Percentiles rank a stretch among this genome's conserved stretches.
These are phyloP conservation scores for Mucor racemosus DNA, from an alignment of 371 early-diverging fungal species.

Conservation along the genomic window DNA sequence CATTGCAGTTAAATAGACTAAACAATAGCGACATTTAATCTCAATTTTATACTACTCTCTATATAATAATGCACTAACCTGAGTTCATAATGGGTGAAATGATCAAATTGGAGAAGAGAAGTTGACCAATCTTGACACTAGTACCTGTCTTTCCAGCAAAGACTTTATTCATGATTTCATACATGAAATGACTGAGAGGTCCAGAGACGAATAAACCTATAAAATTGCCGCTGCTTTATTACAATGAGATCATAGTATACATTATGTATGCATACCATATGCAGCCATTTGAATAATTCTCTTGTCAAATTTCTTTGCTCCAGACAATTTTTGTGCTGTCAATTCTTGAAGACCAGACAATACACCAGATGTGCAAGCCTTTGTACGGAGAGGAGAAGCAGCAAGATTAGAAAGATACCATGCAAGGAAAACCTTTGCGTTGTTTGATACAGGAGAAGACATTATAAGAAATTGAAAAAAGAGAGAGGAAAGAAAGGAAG, in stretches of 20 bases:
- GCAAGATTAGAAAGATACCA: conserved; percentile 69
- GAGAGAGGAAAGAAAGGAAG: neutral
- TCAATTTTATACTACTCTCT: neutral
- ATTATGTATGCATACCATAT: conserved; percentile 61
- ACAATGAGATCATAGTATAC: neutral
- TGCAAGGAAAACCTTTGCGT: conserved; percentile 49
- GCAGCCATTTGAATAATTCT: conserved; percentile 82
- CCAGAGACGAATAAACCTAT: conserved; percentile 67
- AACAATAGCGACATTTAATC: neutral
- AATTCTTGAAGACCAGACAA: conserved; percentile 81
- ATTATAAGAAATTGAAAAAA: neutral
- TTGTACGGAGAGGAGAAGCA: conserved; percentile 75
- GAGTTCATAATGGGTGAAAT: conserved; percentile 84
- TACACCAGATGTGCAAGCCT: conserved; percentile 78
- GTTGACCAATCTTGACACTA: conserved; percentile 61
- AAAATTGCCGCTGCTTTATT: neutral
- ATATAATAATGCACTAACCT: conserved; percentile 48
- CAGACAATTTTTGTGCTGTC: conserved; percentile 74
- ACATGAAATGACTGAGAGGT: conserved; percentile 74
- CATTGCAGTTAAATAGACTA: conserved; percentile 77
- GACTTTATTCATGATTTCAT: conserved; percentile 65
- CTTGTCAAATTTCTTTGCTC: conserved; percentile 62
- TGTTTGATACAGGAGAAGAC: conserved; percentile 16
- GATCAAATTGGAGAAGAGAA: conserved; percentile 71
- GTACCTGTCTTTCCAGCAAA: conserved; percentile 66